Evolutionary conservation across 768 basidiomycete genomes (phyloP).

Genomic region (Suillus clintonianus): DNA sequence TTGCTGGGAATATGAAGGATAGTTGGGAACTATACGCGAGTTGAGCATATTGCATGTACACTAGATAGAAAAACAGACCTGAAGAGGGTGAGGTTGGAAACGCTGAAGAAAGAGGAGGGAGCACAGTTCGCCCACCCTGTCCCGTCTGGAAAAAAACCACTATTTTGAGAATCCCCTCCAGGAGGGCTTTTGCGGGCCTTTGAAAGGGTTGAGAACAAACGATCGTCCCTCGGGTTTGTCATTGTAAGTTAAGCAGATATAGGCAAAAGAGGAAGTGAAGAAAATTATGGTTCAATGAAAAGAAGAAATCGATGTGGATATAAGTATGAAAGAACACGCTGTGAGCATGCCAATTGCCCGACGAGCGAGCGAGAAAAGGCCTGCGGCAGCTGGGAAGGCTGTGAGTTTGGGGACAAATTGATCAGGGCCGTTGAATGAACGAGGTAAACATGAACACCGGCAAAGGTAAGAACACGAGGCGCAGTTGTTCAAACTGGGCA

Average conservation of each 20-base stretch:
- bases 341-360: slow-evolving; percentile 46
- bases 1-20: slow-evolving; percentile 63
- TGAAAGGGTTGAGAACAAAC: slow-evolving; percentile 64
- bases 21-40: slow-evolving; percentile 57
- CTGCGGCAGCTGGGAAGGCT: slow-evolving; percentile 37
- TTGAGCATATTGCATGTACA: slow-evolving; percentile 60
- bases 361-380: slow-evolving; percentile 28
- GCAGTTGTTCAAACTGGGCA: slow-evolving; percentile 38
- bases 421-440: slow-evolving; percentile 48
- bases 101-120: slow-evolving; percentile 81
- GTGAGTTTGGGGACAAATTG: slow-evolving; percentile 35
- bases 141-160: slow-evolving; percentile 72
- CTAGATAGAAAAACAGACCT: slow-evolving; percentile 74
- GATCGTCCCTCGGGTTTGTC: slow-evolving; percentile 74
- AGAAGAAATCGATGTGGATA: slow-evolving; percentile 57
- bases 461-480: slow-evolving; percentile 49
- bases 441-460: slow-evolving; percentile 51
- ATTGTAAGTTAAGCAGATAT: slow-evolving; percentile 61
- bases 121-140: slow-evolving; percentile 89
- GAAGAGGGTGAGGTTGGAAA: slow-evolving; percentile 90
- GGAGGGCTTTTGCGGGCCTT: slow-evolving; percentile 67
- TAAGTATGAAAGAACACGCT: slow-evolving; percentile 45
- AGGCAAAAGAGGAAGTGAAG: slow-evolving; percentile 55
- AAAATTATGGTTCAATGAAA: slow-evolving; percentile 45
- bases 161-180: slow-evolving; percentile 59